Percentiles rank a stretch among this genome's conserved stretches.
phyloP scores from a whole-genome alignment of 2,329 filamentous ascomycete genomes.

The Cyanodermella asteris region DNA sequence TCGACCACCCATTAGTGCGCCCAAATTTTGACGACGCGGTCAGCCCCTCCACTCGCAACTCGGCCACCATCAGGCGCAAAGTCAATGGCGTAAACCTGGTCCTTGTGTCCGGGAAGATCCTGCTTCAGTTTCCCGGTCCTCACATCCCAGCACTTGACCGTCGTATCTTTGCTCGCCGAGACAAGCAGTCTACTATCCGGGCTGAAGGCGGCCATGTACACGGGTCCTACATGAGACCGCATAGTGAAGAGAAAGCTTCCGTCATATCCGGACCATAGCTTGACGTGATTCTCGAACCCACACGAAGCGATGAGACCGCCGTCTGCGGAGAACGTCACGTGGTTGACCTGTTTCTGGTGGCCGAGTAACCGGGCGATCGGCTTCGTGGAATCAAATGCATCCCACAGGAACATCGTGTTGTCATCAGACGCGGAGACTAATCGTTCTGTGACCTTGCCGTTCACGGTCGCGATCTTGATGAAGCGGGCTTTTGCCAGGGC shows the following conservation, averaged over 20 bases:
- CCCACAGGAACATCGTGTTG: slow-evolving; percentile 92
- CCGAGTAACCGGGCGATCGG: slow-evolving; percentile 75
- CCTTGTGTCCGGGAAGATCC: slow-evolving; percentile 75
- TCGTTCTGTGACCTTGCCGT: slow-evolving; percentile 58
- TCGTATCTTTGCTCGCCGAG: slow-evolving; percentile 76
- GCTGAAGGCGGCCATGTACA: slow-evolving; percentile 84
- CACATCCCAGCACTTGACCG: slow-evolving; percentile 87
- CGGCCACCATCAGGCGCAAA: slow-evolving; percentile 82
- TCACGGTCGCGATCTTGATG: slow-evolving; percentile 58
- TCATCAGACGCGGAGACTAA: slow-evolving; percentile 85
- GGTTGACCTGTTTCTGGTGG: slow-evolving; percentile 91
- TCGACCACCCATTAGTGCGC: slow-evolving; percentile 23
- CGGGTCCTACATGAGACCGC: slow-evolving; percentile 70
- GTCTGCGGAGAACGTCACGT: slow-evolving; percentile 84
- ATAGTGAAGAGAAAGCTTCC: slow-evolving; percentile 68
- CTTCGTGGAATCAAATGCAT: slow-evolving; percentile 56
- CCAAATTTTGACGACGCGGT: slow-evolving; percentile 53
- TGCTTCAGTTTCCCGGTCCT: slow-evolving; percentile 57
- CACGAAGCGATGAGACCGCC: slow-evolving; percentile 70
- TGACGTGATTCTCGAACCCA: slow-evolving; percentile 86
- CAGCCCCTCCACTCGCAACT: slow-evolving; percentile 80
- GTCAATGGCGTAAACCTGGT: slow-evolving; percentile 85
- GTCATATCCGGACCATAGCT: slow-evolving; percentile 65
- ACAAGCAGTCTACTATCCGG: slow-evolving; percentile 79
- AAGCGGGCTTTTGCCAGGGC: slow-evolving; percentile 62